These are phyloP conservation scores for Colletotrichum horii DNA, from an alignment of 2,329 filamentous ascomycete species.

Conservation along the genomic window DNA sequence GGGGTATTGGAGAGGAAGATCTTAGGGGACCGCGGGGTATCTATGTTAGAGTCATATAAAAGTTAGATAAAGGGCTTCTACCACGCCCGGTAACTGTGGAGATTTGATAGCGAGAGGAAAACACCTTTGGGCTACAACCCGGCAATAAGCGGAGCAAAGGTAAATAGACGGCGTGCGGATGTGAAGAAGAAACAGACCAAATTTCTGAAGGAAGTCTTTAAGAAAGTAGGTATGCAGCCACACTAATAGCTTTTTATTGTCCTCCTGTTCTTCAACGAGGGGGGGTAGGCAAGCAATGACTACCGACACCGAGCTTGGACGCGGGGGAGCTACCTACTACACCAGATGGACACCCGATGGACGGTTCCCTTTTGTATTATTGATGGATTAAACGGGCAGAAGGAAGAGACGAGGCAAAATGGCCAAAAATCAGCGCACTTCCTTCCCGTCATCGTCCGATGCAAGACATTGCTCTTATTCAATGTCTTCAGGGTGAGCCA, in stretches of 20 bases:
- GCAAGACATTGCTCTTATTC: background rate
- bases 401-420: background rate
- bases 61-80: conserved; percentile 18
- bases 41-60: conserved; percentile 22
- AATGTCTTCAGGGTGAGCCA: background rate
- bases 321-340: background rate
- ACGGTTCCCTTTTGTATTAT: background rate
- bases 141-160: background rate
- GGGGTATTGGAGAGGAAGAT: conserved; percentile 16
- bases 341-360: background rate
- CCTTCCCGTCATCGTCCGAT: conserved; percentile 16
- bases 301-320: background rate
- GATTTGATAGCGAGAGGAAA: background rate
- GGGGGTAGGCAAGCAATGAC: background rate
- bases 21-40: conserved; percentile 22
- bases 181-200: background rate
- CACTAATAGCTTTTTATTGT: conserved; percentile 3
- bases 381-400: conserved; percentile 9
- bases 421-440: conserved; percentile 11
- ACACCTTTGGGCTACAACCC: background rate
- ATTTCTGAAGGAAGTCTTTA: background rate
- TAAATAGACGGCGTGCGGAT: background rate
- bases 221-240: background rate
- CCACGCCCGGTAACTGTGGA: conserved; percentile 10
- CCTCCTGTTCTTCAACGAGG: background rate